phyloP scores from a whole-genome alignment of 768 basidiomycete species.

The Suillus hirtellus region DNA sequence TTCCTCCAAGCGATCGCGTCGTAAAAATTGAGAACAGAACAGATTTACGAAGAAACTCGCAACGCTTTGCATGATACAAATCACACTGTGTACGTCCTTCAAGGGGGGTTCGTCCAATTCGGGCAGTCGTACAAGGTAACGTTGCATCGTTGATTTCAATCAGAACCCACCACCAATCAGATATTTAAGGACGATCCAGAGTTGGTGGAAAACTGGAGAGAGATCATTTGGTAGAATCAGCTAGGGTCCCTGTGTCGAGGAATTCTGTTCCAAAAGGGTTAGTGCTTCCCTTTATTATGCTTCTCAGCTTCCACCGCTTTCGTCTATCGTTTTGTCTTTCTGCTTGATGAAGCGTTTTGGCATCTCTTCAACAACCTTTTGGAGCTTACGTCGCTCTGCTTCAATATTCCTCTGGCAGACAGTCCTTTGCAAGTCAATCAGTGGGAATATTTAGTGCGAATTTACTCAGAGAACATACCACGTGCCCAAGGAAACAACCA shows the following conservation, averaged over 20 bases:
- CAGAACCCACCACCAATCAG: not conserved
- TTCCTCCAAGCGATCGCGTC: not conserved
- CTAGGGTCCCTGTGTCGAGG: not conserved
- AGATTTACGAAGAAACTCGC: conserved; percentile 74
- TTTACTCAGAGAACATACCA: conserved; percentile 51
- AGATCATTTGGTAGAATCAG: conserved; percentile 54
- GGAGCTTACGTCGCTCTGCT: conserved; percentile 54
- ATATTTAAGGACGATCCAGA: conserved; percentile 55
- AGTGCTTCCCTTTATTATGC: not conserved
- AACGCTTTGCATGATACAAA: conserved; percentile 43
- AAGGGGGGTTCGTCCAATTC: conserved; percentile 72
- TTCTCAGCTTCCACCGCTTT: conserved; percentile 12
- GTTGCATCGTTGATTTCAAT: not conserved
- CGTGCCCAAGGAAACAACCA: conserved; percentile 63
- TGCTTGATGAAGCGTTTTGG: conserved; percentile 55
- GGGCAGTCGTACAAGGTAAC: conserved; percentile 66
- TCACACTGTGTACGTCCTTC: conserved; percentile 65
- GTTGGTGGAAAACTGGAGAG: conserved; percentile 78
- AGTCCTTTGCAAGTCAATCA: conserved; percentile 43
- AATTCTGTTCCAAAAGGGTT: not conserved
- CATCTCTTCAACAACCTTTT: conserved; percentile 59
- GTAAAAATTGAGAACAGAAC: conserved; percentile 6
- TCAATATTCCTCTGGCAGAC: conserved; percentile 59
- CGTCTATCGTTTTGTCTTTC: conserved; percentile 26
- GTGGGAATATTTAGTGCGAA: not conserved